Evolutionary conservation across 257 asterid species (phyloP).

Genomic region (Coffea eugenioides): DNA sequence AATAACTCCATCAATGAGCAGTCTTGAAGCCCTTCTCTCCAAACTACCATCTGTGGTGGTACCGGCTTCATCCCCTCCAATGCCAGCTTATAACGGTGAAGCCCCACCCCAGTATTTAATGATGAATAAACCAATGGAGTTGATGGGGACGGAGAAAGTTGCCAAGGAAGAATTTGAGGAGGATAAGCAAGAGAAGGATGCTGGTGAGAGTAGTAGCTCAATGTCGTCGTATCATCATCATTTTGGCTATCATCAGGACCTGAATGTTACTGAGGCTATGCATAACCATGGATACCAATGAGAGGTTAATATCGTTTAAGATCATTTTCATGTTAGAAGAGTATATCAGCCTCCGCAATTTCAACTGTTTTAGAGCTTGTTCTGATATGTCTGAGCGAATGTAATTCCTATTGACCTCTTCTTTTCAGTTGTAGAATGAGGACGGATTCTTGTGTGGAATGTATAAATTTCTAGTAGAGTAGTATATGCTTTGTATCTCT

Average conservation of each 20-base stretch:
- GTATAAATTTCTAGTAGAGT: not conserved
- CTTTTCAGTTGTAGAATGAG: not conserved
- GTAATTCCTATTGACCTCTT: not conserved
- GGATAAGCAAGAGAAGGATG: conserved; percentile 29
- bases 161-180: conserved; percentile 60
- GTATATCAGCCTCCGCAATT: not conserved
- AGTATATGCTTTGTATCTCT: not conserved
- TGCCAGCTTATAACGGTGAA: conserved; percentile 25
- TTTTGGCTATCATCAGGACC: conserved; percentile 56
- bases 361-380: not conserved
- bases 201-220: conserved; percentile 45
- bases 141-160: conserved; percentile 44
- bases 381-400: not conserved
- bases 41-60: conserved; percentile 84
- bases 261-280: conserved; percentile 69
- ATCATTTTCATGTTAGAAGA: not conserved
- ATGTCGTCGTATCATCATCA: conserved; percentile 43
- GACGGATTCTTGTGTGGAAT: not conserved
- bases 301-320: not conserved
- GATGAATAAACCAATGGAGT: conserved; percentile 30
- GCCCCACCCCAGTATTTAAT: conserved; percentile 37
- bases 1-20: conserved; percentile 90
- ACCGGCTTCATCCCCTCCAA: conserved; percentile 27
- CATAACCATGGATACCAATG: conserved; percentile 40
- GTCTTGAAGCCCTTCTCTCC: conserved; percentile 94